Percentiles rank a stretch among this genome's conserved stretches.
Evolutionary conservation across 805 yeast genomes (phyloP).

Genomic region (Kodamaea kaohsiungensis): DNA sequence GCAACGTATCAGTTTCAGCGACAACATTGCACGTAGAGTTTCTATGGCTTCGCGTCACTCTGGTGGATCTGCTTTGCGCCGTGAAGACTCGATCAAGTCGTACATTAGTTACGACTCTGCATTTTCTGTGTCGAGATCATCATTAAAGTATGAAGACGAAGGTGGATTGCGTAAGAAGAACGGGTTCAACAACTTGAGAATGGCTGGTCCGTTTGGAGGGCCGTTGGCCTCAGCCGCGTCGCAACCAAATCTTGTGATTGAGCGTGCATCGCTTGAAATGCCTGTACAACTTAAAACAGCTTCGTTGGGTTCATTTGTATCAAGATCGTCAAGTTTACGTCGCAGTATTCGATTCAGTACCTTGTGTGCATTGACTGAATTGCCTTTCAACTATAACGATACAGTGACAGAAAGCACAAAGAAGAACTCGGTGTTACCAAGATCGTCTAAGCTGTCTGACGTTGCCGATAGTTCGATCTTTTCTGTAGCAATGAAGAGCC

Average conservation of each 20-base stretch:
- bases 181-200: constrained; percentile 49
- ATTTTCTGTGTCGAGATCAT: constrained; percentile 36
- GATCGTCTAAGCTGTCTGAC: constrained; percentile 29
- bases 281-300: constrained; percentile 13
- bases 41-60: constrained; percentile 23
- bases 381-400: constrained; percentile 28
- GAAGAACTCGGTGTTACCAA: constrained; percentile 12
- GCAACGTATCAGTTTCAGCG: constrained; percentile 25
- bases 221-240: background rate
- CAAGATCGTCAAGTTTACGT: constrained; percentile 22
- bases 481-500: constrained; percentile 28
- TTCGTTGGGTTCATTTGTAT: constrained; percentile 17
- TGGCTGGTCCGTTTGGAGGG: background rate
- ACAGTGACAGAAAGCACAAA: background rate
- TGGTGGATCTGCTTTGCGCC: constrained; percentile 31
- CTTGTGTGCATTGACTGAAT: constrained; percentile 39
- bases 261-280: constrained; percentile 12
- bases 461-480: constrained; percentile 36
- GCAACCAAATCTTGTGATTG: constrained; percentile 1
- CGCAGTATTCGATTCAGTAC: constrained; percentile 38
- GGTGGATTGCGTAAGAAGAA: constrained; percentile 48
- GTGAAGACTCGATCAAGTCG: constrained; percentile 44
- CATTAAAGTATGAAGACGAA: constrained; percentile 17
- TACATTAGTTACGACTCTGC: constrained; percentile 64
- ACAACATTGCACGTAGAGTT: constrained; percentile 9